phyloP scores from a whole-genome alignment of 75 land plant genomes.

The Gnetum montanum region DNA sequence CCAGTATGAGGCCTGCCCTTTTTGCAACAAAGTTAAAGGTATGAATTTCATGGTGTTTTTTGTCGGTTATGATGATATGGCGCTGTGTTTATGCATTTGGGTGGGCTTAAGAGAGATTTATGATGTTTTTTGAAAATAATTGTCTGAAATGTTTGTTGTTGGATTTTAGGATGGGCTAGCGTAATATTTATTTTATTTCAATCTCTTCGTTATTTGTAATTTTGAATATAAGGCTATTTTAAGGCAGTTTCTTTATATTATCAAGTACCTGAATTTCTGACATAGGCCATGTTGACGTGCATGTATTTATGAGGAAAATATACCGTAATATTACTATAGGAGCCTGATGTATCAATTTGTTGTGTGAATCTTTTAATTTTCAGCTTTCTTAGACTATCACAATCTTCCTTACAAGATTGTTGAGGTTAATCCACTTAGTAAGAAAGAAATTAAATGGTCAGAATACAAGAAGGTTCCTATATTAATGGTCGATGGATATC shows the following conservation, averaged over 20 bases:
- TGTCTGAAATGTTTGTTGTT: too few species aligned
- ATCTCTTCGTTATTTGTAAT: too few species aligned
- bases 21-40: conserved; percentile 99
- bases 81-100: background rate
- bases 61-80: background rate
- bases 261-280: too few species aligned
- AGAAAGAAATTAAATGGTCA: conserved; percentile 98
- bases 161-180: too few species aligned
- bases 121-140: background rate
- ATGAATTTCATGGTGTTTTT: background rate
- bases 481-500: conserved; percentile 84
- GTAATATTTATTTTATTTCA: too few species aligned
- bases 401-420: conserved; percentile 87
- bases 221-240: too few species aligned
- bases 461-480: conserved; percentile 98
- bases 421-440: conserved; percentile 91
- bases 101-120: background rate
- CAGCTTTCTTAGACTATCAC: conserved; percentile 93
- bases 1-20: conserved; percentile 98
- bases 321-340: too few species aligned
- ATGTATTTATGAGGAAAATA: too few species aligned
- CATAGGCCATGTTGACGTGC: too few species aligned
- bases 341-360: too few species aligned
- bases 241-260: too few species aligned
- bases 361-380: too few species aligned